phyloP scores from a whole-genome alignment of 106 monocot genomes.

The Narthecium ossifragum region DNA sequence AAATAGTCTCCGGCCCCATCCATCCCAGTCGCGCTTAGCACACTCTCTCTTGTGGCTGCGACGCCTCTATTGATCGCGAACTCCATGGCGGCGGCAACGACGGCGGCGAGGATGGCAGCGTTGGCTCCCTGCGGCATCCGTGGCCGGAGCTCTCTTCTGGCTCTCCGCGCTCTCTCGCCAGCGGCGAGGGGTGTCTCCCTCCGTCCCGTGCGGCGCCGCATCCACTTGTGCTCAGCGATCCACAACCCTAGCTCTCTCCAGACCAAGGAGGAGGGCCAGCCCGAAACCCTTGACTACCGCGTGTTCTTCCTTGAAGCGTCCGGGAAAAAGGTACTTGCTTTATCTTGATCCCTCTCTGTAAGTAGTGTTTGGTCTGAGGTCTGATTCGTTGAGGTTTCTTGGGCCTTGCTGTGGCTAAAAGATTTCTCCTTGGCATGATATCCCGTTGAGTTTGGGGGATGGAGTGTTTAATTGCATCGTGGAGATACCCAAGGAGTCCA shows the following conservation, averaged over 20 bases:
- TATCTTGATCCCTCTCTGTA: not conserved
- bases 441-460: constrained; percentile 66
- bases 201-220: constrained; percentile 4
- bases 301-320: constrained; percentile 76
- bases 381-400: not conserved
- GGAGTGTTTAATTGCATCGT: constrained; percentile 86
- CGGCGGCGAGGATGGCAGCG: constrained; percentile 4
- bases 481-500: constrained; percentile 92
- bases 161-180: not conserved
- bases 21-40: not conserved
- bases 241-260: constrained; percentile 25
- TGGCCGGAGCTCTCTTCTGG: not conserved
- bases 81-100: constrained; percentile 4
- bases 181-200: constrained; percentile 1
- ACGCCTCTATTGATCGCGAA: not conserved
- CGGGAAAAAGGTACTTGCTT: constrained; percentile 42
- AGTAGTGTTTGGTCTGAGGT: not conserved
- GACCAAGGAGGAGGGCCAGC: constrained; percentile 64
- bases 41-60: not conserved
- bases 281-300: constrained; percentile 88
- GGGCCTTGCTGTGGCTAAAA: no score
- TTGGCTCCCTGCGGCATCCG: constrained; percentile 4
- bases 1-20: not conserved
- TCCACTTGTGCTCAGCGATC: constrained; percentile 31
- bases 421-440: constrained; percentile 93